Evolutionary conservation across 2,329 filamentous ascomycete genomes (phyloP).

Genomic region (Myriosclerotinia scirpicola): DNA sequence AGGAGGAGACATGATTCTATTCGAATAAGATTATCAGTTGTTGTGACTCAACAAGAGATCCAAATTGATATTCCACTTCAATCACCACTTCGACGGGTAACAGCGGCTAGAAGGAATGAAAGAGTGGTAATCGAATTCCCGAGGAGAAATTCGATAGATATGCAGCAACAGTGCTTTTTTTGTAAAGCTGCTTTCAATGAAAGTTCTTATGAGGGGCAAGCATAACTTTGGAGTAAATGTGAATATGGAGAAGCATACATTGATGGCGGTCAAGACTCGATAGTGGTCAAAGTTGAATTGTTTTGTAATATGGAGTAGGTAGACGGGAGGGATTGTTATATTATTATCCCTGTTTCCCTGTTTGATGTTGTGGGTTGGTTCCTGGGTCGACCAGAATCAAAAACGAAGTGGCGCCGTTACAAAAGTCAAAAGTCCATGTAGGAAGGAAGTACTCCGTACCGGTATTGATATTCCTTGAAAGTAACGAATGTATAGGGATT

Average conservation of each 20-base stretch:
- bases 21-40: constrained; percentile 6
- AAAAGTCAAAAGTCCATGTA: constrained; percentile 25
- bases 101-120: constrained; percentile 13
- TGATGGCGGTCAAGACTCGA: constrained; percentile 28
- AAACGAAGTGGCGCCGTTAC: constrained; percentile 29
- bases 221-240: constrained; percentile 7
- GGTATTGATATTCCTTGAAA: neutral
- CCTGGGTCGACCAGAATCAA: constrained; percentile 38
- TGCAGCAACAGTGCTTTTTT: neutral
- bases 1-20: constrained; percentile 58
- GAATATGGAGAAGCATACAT: constrained; percentile 33
- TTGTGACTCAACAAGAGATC: constrained; percentile 10
- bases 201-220: constrained; percentile 7
- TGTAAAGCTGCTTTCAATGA: neutral
- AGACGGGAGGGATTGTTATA: too few species aligned
- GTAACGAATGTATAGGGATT: neutral
- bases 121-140: constrained; percentile 12
- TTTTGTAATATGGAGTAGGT: constrained; percentile 31
- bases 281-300: constrained; percentile 31
- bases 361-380: constrained; percentile 34
- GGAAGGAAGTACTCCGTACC: too few species aligned
- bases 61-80: constrained; percentile 19
- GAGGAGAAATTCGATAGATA: neutral
- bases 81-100: neutral
- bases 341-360: too few species aligned